These are phyloP conservation scores for Rhizopogon vesiculosus DNA, from an alignment of 768 basidiomycete species.

Conservation along the genomic window DNA sequence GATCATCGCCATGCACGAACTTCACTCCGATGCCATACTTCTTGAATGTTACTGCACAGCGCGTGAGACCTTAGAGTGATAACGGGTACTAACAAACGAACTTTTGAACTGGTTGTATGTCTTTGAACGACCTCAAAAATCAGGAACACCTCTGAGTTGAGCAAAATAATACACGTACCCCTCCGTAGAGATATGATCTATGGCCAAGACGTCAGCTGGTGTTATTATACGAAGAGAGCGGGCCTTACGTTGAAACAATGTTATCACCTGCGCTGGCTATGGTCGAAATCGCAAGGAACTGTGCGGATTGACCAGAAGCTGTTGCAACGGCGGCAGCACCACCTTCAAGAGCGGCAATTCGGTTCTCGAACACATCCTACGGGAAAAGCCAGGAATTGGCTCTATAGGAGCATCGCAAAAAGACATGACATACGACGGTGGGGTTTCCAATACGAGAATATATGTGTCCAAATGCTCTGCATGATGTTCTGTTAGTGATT, in stretches of 20 bases:
- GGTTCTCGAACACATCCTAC: constrained; percentile 63
- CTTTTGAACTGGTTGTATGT: constrained; percentile 67
- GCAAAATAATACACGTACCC: constrained; percentile 31
- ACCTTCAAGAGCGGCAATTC: constrained; percentile 61
- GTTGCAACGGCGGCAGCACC: constrained; percentile 55
- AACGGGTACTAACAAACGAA: constrained; percentile 7
- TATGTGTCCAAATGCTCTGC: constrained; percentile 41
- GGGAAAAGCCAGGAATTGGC: not conserved
- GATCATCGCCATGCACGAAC: constrained; percentile 45
- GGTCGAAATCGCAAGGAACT: constrained; percentile 53
- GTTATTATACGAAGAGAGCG: too few relatives aligned
- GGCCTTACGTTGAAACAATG: constrained; percentile 51
- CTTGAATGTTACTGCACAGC: constrained; percentile 43
- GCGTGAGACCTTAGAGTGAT: not conserved
- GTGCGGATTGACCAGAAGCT: constrained; percentile 58
- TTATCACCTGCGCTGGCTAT: constrained; percentile 57
- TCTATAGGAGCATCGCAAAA: not conserved
- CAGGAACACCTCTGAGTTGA: not conserved
- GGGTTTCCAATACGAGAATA: constrained; percentile 57
- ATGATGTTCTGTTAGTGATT: not conserved
- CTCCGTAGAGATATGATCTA: constrained; percentile 55
- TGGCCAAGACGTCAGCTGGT: not conserved
- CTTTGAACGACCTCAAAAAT: constrained; percentile 18
- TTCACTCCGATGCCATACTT: constrained; percentile 51
- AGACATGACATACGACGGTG: constrained; percentile 39